Percentiles rank a stretch among this genome's conserved stretches.
Conservation (phyloP, 805 yeast species). For the Yamadazyma phyllophila region DNA sequence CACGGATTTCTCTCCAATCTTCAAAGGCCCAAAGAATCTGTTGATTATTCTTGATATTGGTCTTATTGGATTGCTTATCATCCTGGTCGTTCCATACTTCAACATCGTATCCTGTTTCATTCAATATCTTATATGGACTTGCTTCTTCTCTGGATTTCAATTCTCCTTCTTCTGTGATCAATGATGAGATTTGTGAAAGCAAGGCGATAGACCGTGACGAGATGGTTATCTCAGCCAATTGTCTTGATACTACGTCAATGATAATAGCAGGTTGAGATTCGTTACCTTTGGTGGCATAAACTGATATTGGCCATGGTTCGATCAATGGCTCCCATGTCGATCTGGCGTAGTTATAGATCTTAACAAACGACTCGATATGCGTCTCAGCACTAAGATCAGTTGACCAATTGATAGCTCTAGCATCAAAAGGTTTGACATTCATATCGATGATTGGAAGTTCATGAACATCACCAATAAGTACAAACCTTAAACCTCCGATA, state of each 20-base stretch:
- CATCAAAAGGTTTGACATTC: conserved; percentile 65
- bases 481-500: conserved; percentile 75
- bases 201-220: conserved; percentile 81
- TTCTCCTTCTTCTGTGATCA: conserved; percentile 51
- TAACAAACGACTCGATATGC: conserved; percentile 61
- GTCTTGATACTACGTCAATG: conserved; percentile 72
- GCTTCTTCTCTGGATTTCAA: conserved; percentile 71
- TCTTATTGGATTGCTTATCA: not conserved
- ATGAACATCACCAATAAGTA: conserved; percentile 85
- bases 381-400: conserved; percentile 72
- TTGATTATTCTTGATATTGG: conserved; percentile 47
- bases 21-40: conserved; percentile 85
- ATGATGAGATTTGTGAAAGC: conserved; percentile 63
- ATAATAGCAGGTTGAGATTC: conserved; percentile 42
- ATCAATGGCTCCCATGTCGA: conserved; percentile 95
- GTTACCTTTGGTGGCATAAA: conserved; percentile 56
- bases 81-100: conserved; percentile 72
- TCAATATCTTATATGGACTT: conserved; percentile 75
- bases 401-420: conserved; percentile 80
- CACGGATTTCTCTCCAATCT: conserved; percentile 88
- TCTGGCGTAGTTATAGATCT: conserved; percentile 81
- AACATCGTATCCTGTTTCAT: conserved; percentile 83
- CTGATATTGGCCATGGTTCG: conserved; percentile 81
- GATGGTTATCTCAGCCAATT: conserved; percentile 74
- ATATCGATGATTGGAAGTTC: conserved; percentile 86